Evolutionary conservation across 306 rosid genomes (phyloP).

Genomic region (Malus sieversii): DNA sequence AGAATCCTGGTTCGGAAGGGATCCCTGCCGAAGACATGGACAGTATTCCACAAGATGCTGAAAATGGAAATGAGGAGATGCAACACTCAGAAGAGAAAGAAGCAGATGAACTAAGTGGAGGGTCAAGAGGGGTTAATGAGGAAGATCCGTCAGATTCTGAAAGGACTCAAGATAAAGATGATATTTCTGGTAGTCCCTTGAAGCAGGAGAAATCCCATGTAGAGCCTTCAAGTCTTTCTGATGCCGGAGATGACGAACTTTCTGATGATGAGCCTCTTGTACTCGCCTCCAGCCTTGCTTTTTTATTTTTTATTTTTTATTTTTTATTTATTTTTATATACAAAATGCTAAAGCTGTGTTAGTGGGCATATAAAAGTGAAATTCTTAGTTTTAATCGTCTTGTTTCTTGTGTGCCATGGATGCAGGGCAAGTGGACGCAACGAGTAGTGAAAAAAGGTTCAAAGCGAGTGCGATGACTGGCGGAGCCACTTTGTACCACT

Average conservation of each 20-base stretch:
- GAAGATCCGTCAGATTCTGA: conserved; percentile 40
- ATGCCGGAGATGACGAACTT: conserved; percentile 38
- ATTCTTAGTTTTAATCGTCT: neutral
- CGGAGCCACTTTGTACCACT: conserved; percentile 5
- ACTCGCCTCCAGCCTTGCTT: conserved; percentile 22
- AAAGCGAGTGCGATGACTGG: conserved; percentile 20
- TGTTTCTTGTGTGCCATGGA: neutral
- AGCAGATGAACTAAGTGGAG: conserved; percentile 37
- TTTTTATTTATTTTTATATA: neutral
- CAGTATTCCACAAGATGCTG: conserved; percentile 30
- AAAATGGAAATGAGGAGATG: conserved; percentile 33
- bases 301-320: neutral
- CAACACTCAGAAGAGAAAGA: conserved; percentile 45
- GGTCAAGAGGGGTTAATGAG: conserved; percentile 35
- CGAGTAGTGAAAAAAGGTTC: conserved; percentile 48
- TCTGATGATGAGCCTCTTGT: conserved; percentile 94
- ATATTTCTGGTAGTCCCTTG: conserved; percentile 26
- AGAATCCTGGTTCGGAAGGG: conserved; percentile 34
- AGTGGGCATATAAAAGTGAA: neutral
- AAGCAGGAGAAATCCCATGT: conserved; percentile 26
- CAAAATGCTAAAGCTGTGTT: neutral
- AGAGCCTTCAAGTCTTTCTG: conserved; percentile 24
- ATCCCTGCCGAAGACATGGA: conserved; percentile 35
- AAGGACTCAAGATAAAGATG: conserved; percentile 30
- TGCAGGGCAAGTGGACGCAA: conserved; percentile 78